A percentile compares a stretch with the other conserved stretches of the same genome.
These are phyloP conservation scores for Lunularia cruciata DNA, from an alignment of 225 moss, liverwort and hornwort genomes.

Conservation along the genomic window DNA sequence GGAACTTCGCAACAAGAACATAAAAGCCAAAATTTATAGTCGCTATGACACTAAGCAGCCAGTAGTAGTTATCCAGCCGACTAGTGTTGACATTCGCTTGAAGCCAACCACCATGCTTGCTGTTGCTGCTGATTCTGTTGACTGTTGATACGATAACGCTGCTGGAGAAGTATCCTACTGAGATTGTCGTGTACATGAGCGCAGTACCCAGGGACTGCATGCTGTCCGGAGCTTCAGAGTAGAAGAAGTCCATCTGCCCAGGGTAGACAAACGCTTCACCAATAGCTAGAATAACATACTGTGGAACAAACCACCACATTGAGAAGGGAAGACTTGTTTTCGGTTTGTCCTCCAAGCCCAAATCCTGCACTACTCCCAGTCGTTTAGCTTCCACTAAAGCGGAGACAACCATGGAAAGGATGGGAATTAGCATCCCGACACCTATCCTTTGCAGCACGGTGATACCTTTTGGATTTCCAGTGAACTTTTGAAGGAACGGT, in stretches of 20 bases:
- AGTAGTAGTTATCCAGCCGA: conserved; percentile 29
- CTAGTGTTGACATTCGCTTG: conserved; percentile 14
- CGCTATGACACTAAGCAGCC: conserved; percentile 21
- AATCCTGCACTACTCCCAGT: not conserved
- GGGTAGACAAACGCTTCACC: conserved; percentile 26
- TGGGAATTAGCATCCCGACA: conserved; percentile 18
- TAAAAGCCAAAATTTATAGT: conserved; percentile 21
- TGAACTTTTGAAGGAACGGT: conserved; percentile 7
- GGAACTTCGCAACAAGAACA: conserved; percentile 6
- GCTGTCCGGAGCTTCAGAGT: conserved; percentile 27
- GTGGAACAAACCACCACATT: conserved; percentile 23
- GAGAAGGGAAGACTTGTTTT: not conserved
- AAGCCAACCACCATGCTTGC: conserved; percentile 18
- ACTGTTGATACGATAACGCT: conserved; percentile 16
- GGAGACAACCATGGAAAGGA: conserved; percentile 15
- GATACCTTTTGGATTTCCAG: conserved; percentile 17
- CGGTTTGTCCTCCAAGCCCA: not conserved
- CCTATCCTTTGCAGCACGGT: conserved; percentile 32
- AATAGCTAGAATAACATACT: conserved; percentile 22
- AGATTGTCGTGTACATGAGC: conserved; percentile 9
- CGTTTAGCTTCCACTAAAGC: conserved; percentile 25
- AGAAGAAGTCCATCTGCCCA: conserved; percentile 35
- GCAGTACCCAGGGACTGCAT: conserved; percentile 30
- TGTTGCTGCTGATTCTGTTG: not conserved
- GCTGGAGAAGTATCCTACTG: conserved; percentile 18